Evolutionary conservation across 208 protist species (phyloP), one percentile per base, ranked within the genome.

Genomic region (Acanthamoeba healyi): DNA sequence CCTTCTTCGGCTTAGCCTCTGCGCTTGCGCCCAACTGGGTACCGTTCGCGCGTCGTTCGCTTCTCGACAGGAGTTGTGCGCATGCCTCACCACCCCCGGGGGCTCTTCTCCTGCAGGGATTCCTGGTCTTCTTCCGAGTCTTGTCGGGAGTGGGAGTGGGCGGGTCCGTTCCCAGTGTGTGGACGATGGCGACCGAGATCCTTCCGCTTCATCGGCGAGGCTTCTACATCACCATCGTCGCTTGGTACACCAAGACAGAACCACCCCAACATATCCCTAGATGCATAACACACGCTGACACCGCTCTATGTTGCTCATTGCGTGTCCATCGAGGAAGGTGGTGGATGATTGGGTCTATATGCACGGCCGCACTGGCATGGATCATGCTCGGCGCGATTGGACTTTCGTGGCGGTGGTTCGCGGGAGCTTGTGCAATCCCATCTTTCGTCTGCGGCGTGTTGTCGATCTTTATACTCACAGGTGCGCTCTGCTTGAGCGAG

Each of bases 271-370:
- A n/a, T n/a, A n/a, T n/a, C n/a, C n/a, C n/a, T n/a, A n/a, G n/a
- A n/a, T n/a, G n/a, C n/a, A 49, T n/a, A n/a, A n/a, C 54, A 22
- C 22, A 22, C 12, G 12, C 54, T 61, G 22, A 61, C 22, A 61
- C 12, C 22, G 15, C 58, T 34, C n/a, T n/a, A n/a, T n/a, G n/a
- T n/a, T n/a, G n/a, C n/a, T n/a, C n/a, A n/a, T n/a, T n/a, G n/a
- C n/a, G n/a, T n/a, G n/a, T n/a, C n/a, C 58, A 32, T 24, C 54
- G 44, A 49, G 44, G 34, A 22, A 84, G 77, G 77, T 91, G 84
- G 84, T 95, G 94, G 94, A 95, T 95, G 94, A 19, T 95, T 26
- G 94, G 94, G 5, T 40, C 40, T 4, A 93, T 95, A 44, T 17
- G 7, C 44, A 94, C 94, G 14, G 94, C 88, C 29, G 58, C 5